Evolutionary conservation across 1,284 basidiomycete species (phyloP).

Genomic region (Trametes sp.): DNA sequence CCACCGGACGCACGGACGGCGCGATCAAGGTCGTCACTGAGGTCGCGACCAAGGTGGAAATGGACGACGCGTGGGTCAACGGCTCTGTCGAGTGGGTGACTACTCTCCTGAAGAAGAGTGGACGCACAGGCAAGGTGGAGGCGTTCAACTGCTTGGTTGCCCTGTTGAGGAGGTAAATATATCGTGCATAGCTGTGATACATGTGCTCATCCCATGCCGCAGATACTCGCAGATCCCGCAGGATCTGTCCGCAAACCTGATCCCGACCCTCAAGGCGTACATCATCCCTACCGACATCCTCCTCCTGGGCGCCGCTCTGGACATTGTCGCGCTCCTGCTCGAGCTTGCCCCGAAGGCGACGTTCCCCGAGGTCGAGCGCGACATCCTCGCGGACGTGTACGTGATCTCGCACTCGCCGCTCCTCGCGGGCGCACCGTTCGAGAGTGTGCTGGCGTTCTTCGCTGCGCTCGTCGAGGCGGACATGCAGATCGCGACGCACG

Average conservation of each 20-base stretch:
- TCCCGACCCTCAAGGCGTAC: constrained; percentile 79
- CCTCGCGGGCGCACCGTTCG: constrained; percentile 76
- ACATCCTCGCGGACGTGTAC: constrained; percentile 76
- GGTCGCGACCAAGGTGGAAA: constrained; percentile 72
- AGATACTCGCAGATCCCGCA: constrained; percentile 75
- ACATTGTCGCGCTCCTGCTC: constrained; percentile 76
- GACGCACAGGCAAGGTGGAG: constrained; percentile 81
- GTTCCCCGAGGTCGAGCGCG: constrained; percentile 76
- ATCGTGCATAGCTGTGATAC: background rate
- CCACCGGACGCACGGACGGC: constrained; percentile 75
- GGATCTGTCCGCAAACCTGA: constrained; percentile 66
- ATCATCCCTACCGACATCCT: constrained; percentile 78
- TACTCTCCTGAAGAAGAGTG: constrained; percentile 80
- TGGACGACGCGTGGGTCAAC: constrained; percentile 82
- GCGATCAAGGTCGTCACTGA: constrained; percentile 77
- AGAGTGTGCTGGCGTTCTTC: constrained; percentile 86
- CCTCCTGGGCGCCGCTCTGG: constrained; percentile 79
- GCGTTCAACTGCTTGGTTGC: constrained; percentile 83
- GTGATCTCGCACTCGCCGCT: constrained; percentile 79
- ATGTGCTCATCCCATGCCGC: constrained; percentile 19
- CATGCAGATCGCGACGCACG: constrained; percentile 78
- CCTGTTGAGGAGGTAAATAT: constrained; percentile 67
- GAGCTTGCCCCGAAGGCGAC: constrained; percentile 68
- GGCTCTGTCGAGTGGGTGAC: constrained; percentile 83
- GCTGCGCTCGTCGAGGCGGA: constrained; percentile 84